Conservation (phyloP, 805 yeast species). For the Cyberlindnera lachancei region DNA sequence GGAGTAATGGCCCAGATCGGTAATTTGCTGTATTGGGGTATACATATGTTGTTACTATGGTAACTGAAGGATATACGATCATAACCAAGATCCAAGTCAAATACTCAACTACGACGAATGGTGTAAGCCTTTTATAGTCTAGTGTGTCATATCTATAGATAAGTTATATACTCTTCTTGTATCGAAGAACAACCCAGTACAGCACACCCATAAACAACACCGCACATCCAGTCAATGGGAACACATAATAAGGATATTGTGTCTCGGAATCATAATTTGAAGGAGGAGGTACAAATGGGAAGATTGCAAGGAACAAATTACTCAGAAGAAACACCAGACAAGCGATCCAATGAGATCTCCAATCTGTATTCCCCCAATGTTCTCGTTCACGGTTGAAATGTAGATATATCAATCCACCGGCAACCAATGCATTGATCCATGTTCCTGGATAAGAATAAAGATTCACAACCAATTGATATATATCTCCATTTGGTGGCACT, state of each 20-base stretch:
- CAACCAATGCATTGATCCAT: conserved; percentile 45
- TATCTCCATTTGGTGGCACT: conserved; percentile 56
- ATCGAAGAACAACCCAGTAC: conserved; percentile 26
- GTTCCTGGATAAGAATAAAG: conserved; percentile 59
- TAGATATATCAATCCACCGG: conserved; percentile 46
- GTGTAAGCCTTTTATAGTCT: too few relatives aligned
- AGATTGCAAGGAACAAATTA: conserved; percentile 42
- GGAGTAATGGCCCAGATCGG: too few relatives aligned
- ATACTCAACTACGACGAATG: too few relatives aligned
- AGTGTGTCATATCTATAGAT: too few relatives aligned
- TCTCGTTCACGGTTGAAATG: conserved; percentile 33
- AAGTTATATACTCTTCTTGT: too few relatives aligned
- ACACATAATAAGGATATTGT: conserved; percentile 47
- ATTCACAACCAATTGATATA: conserved; percentile 57
- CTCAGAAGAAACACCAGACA: conserved; percentile 34
- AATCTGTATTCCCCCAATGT: conserved; percentile 32
- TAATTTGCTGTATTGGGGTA: too few relatives aligned
- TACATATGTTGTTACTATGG: too few relatives aligned
- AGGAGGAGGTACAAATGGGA: conserved; percentile 54
- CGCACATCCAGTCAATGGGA: conserved; percentile 45
- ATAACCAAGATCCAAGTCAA: too few relatives aligned
- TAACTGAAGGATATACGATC: too few relatives aligned
- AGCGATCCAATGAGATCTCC: conserved; percentile 23
- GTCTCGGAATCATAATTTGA: conserved; percentile 19
- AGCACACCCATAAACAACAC: conserved; percentile 37